Evolutionary conservation across 1,284 basidiomycete genomes (phyloP).

Genomic region (Tausonia pullulans): DNA sequence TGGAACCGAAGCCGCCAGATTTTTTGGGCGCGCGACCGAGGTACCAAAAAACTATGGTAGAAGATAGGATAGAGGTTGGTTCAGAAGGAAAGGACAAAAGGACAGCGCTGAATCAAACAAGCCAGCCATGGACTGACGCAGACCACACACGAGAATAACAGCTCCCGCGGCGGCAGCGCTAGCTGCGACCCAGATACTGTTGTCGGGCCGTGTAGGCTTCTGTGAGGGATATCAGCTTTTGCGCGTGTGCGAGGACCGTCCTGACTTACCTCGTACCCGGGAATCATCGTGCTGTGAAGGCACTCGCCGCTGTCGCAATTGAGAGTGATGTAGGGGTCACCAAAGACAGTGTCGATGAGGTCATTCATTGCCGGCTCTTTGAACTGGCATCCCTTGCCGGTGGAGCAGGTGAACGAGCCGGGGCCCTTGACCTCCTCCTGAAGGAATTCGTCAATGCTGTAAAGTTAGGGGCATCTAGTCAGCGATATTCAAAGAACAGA

Average conservation of each 20-base stretch:
- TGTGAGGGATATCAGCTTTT: conserved; percentile 26
- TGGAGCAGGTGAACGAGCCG: conserved; percentile 71
- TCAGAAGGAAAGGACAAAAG: conserved; percentile 33
- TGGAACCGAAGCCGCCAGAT: conserved; percentile 53
- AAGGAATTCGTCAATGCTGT: conserved; percentile 81
- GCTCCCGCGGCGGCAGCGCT: conserved; percentile 64
- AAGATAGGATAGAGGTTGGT: background rate
- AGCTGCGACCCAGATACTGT: conserved; percentile 66
- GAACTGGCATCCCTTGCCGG: conserved; percentile 64
- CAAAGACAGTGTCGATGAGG: conserved; percentile 86
- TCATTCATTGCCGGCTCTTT: conserved; percentile 94
- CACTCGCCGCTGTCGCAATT: conserved; percentile 85
- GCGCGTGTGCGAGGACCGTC: background rate
- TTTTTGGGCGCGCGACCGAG: conserved; percentile 58
- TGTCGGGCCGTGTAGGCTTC: conserved; percentile 66
- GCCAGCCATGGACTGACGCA: conserved; percentile 27
- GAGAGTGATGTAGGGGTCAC: conserved; percentile 78
- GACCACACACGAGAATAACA: conserved; percentile 41
- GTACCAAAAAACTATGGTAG: conserved; percentile 66
- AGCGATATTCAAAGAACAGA: conserved; percentile 36
- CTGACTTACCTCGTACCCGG: conserved; percentile 63
- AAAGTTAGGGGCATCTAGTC: conserved; percentile 4
- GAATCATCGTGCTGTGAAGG: conserved; percentile 83
- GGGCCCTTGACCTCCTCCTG: conserved; percentile 82
- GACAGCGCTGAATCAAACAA: conserved; percentile 36